phyloP scores from a whole-genome alignment of 768 basidiomycete genomes.

The Naganishia onofrii region DNA sequence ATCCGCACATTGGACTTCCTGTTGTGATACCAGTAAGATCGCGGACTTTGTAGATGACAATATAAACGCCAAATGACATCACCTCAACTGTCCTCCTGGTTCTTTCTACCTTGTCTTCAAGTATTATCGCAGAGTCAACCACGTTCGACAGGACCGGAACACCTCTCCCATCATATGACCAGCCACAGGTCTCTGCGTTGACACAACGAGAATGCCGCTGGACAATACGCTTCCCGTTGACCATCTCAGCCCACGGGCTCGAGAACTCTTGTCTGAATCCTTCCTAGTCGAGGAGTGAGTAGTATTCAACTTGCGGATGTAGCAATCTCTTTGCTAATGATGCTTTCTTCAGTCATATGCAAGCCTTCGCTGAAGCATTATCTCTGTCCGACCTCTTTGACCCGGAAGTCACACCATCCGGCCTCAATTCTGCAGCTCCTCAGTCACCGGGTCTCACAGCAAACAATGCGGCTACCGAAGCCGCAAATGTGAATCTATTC shows the following conservation, averaged over 20 bases:
- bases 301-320: neutral
- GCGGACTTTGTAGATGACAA: too few species aligned
- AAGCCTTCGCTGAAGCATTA: conserved; percentile 74
- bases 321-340: neutral
- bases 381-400: conserved; percentile 58
- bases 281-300: conserved; percentile 27
- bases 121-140: too few species aligned
- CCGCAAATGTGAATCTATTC: neutral
- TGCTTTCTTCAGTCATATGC: conserved; percentile 59
- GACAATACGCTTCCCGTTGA: neutral
- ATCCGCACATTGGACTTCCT: too few species aligned
- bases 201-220: neutral
- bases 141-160: too few species aligned
- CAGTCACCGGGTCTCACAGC: conserved; percentile 1
- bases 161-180: neutral
- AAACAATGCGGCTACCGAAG: neutral
- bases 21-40: too few species aligned
- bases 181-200: neutral
- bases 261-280: conserved; percentile 20
- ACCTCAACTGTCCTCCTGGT: neutral
- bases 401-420: conserved; percentile 52
- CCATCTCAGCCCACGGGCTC: conserved; percentile 22
- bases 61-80: neutral
- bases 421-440: conserved; percentile 29
- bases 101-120: too few species aligned